Evolutionary conservation across 352 stramenopile species (phyloP).

Genomic region (Saprolegnia diclina): DNA sequence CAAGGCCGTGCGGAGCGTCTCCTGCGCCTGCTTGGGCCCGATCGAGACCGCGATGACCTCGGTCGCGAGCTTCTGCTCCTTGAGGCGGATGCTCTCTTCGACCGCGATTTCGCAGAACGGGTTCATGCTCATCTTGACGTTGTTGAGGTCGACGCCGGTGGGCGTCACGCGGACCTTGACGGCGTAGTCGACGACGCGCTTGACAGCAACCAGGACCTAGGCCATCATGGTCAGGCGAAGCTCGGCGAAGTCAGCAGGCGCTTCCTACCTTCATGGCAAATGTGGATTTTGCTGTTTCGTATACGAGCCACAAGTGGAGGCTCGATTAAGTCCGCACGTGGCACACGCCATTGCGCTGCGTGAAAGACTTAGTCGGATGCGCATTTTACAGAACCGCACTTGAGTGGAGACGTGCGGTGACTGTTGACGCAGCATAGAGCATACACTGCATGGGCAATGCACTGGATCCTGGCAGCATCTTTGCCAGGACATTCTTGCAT

Average conservation of each 20-base stretch:
- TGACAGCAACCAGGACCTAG: constrained; percentile 94
- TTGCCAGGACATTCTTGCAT: too few relatives aligned
- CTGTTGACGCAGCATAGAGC: not conserved
- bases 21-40: constrained; percentile 94
- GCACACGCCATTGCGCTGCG: not conserved
- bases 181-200: constrained; percentile 97
- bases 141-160: constrained; percentile 94
- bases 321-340: not conserved
- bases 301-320: not conserved
- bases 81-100: constrained; percentile 97
- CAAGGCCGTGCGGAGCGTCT: constrained; percentile 93
- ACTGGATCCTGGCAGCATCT: too few relatives aligned
- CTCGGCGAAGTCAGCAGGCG: not conserved
- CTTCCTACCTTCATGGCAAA: constrained; percentile 16
- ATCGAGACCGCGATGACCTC: constrained; percentile 97
- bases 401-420: not conserved
- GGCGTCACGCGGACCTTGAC: constrained; percentile 96
- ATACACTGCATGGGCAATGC: not conserved
- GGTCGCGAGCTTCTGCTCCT: constrained; percentile 94
- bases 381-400: not conserved
- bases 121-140: constrained; percentile 99
- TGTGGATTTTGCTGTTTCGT: constrained; percentile 7
- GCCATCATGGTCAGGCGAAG: not conserved
- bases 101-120: constrained; percentile 99
- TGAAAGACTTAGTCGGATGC: not conserved